Percentiles rank a stretch among this genome's conserved stretches.
phyloP scores from a whole-genome alignment of 2,329 filamentous ascomycete genomes.

The Fusarium mundagurra region DNA sequence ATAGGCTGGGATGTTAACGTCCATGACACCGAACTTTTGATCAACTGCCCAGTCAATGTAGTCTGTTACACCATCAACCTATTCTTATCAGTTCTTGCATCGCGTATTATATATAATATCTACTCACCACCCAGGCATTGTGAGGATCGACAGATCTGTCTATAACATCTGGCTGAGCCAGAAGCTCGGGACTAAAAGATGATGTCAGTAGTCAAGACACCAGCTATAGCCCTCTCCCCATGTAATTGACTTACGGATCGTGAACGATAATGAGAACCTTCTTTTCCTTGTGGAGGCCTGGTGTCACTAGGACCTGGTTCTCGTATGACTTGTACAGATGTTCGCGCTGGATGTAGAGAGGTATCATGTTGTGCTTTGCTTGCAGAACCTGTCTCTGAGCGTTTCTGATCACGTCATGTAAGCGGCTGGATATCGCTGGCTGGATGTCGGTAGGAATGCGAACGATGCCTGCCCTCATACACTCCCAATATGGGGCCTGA shows the following conservation, averaged over 20 bases:
- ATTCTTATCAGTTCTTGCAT: conserved; percentile 29
- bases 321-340: conserved; percentile 80
- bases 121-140: conserved; percentile 86
- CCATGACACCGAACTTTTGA: conserved; percentile 85
- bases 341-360: conserved; percentile 81
- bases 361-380: conserved; percentile 79
- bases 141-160: conserved; percentile 81
- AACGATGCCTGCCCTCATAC: conserved; percentile 77
- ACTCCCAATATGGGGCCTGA: conserved; percentile 84
- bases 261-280: conserved; percentile 88
- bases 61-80: conserved; percentile 83
- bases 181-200: conserved; percentile 68
- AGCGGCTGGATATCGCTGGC: conserved; percentile 65
- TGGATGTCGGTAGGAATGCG: conserved; percentile 60
- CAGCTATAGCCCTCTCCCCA: background rate
- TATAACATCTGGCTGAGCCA: conserved; percentile 73
- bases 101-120: background rate
- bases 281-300: conserved; percentile 70
- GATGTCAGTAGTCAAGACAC: conserved; percentile 15
- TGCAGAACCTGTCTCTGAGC: conserved; percentile 79
- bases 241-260: conserved; percentile 73
- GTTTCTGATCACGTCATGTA: conserved; percentile 82
- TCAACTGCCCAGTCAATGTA: conserved; percentile 86
- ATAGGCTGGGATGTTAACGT: conserved; percentile 88
- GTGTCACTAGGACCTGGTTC: conserved; percentile 86